Percentiles rank a stretch among this genome's conserved stretches.
These are phyloP conservation scores for Nitzschia palea DNA, from an alignment of 108 stramenopile genomes.

Conservation along the genomic window DNA sequence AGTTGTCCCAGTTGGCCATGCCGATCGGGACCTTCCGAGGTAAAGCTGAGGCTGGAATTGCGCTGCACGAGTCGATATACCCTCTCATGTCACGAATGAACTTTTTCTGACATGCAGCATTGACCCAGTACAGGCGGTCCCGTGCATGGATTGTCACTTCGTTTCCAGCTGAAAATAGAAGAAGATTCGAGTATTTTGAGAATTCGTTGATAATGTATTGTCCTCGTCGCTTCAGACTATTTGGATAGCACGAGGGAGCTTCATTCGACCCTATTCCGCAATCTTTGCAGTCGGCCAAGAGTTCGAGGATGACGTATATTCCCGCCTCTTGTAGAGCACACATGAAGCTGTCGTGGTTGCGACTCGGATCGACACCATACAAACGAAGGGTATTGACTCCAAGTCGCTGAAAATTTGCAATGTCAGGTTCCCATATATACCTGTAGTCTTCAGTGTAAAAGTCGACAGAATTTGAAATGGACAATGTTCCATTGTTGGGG, in stretches of 20 bases:
- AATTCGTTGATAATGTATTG: slow-evolving; percentile 40
- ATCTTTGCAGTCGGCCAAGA: slow-evolving; percentile 33
- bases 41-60: slow-evolving; percentile 1
- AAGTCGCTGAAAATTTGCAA: slow-evolving; percentile 34
- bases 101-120: slow-evolving; percentile 50
- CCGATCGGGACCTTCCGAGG: slow-evolving; percentile 42
- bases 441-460: slow-evolving; percentile 42
- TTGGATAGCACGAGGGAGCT: slow-evolving; percentile 45
- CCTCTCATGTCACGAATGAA: slow-evolving; percentile 47
- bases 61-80: slow-evolving; percentile 24
- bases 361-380: slow-evolving; percentile 39
- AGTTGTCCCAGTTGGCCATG: slow-evolving; percentile 27
- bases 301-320: slow-evolving; percentile 42
- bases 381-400: slow-evolving; percentile 49
- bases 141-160: slow-evolving; percentile 40
- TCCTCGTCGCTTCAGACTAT: slow-evolving; percentile 38
- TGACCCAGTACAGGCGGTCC: slow-evolving; percentile 19
- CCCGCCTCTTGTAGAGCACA: slow-evolving; percentile 46
- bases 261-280: slow-evolving; percentile 35
- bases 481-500: slow-evolving; percentile 36
- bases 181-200: slow-evolving; percentile 39
- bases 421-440: slow-evolving; percentile 40
- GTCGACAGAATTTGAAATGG: slow-evolving; percentile 34
- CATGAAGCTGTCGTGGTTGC: slow-evolving; percentile 52
- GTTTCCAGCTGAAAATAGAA: slow-evolving; percentile 49